Percentiles rank a stretch among this genome's conserved stretches.
phyloP scores from a whole-genome alignment of 257 asterid species.

The Solanum paucissectum region DNA sequence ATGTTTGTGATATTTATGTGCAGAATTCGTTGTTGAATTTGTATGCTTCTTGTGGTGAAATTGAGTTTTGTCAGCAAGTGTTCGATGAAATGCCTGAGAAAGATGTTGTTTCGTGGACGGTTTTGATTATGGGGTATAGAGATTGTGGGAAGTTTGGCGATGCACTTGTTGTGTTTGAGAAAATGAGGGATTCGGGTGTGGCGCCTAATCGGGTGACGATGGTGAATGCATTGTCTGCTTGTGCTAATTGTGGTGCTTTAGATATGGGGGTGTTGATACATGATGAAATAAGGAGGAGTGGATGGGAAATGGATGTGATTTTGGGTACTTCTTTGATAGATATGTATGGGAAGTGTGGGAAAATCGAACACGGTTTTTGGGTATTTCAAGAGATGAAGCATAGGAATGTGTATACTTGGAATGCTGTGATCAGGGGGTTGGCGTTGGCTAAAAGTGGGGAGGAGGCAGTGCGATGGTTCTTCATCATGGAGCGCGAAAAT shows the following conservation, averaged over 20 bases:
- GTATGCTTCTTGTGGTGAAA: slow-evolving; percentile 35
- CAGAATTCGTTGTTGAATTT: slow-evolving; percentile 50
- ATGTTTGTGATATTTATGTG: slow-evolving; percentile 40
- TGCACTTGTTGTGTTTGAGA: slow-evolving; percentile 39
- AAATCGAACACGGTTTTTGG: slow-evolving; percentile 24
- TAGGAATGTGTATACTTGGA: slow-evolving; percentile 59
- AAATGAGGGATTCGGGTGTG: slow-evolving; percentile 44
- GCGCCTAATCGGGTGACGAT: slow-evolving; percentile 62
- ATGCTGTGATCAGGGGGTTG: slow-evolving; percentile 50
- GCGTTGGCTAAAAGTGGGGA: slow-evolving; percentile 49
- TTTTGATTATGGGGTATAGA: slow-evolving; percentile 44
- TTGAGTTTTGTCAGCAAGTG: slow-evolving; percentile 36
- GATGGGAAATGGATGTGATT: slow-evolving; percentile 60
- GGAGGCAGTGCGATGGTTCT: slow-evolving; percentile 50
- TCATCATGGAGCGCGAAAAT: slow-evolving; percentile 43
- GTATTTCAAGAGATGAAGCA: slow-evolving; percentile 39
- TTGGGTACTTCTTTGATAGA: slow-evolving; percentile 65
- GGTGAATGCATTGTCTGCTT: slow-evolving; percentile 60
- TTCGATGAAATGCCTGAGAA: slow-evolving; percentile 66
- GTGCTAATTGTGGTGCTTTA: slow-evolving; percentile 44
- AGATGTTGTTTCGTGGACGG: slow-evolving; percentile 84
- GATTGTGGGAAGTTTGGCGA: slow-evolving; percentile 37
- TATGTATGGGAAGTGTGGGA: slow-evolving; percentile 66
- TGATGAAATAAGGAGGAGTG: slow-evolving; percentile 25
- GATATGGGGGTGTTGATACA: slow-evolving; percentile 53